Base-by-base conservation (phyloP, 2,329 filamentous ascomycete genomes). In the Diatrype stigma region DNA sequence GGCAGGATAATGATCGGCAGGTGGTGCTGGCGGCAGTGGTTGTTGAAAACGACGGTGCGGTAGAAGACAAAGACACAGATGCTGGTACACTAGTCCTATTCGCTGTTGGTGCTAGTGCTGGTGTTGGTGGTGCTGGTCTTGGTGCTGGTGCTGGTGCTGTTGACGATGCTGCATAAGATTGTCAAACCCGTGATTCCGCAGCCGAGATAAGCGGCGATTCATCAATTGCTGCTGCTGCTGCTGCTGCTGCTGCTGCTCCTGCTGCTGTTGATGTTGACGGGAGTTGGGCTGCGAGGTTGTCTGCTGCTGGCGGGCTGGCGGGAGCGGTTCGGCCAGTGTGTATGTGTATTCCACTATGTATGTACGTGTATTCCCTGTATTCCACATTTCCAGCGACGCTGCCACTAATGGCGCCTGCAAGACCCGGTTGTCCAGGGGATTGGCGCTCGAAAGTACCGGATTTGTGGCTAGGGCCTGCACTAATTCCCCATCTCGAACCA, bases 381-480 rank as follows among this genome's bases (percentile, higher is more conserved):
- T 37, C 34, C 34, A 17, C 34, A 37, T 37, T 37, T 37, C n/a
- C 34, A 17, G 34, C 54, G 49, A 59, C 57, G 49, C 56, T 53
- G 52, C 54, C 51, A 54, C 61, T 63, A 30, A 30, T 30, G 5
- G 26, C 26, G 10, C 26, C 26, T 30, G 26, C 26, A 30, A 30
- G 26, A 30, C 26, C 26, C 26, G 61, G 63, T 63, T 63, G 63
- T 51, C 57, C 32, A 57, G 61, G 62, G 51, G 62, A 64, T 48
- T 55, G 48, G 19, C 40, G 42, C 32, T 37, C 34, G 50, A 48
- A 51, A 47, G 34, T 28, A 46, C 47, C 49, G 23, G 26, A 38
- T 35, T 21, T 17, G 45, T 12, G 28, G 10, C 32, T 46, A 46
- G 45, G 11, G 10, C 28, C 26, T 21, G 12, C 28, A 16, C 28